Conservation (phyloP, 2,329 filamentous ascomycete genomes). For the Arthrobotrys musiformis region DNA sequence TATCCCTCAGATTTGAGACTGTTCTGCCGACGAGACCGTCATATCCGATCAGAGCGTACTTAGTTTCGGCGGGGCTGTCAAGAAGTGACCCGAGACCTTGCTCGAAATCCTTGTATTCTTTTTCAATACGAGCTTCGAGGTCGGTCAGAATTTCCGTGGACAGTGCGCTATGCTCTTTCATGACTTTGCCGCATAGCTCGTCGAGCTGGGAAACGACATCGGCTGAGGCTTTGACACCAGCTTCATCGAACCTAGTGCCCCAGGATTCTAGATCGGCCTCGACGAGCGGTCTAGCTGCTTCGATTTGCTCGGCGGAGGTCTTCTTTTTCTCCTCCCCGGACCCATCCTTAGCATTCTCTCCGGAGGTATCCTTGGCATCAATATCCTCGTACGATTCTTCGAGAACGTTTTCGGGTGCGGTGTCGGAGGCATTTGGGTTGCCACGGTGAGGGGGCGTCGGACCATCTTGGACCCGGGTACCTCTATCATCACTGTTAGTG, state of each 20-base stretch:
- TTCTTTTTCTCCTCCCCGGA: conserved; percentile 63
- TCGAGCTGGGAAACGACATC: conserved; percentile 72
- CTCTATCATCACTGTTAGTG: conserved; percentile 14
- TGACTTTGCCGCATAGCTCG: conserved; percentile 65
- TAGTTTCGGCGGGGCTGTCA: conserved; percentile 41
- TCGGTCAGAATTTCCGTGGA: conserved; percentile 55
- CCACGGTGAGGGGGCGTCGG: conserved; percentile 57
- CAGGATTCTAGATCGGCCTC: conserved; percentile 81
- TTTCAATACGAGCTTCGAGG: conserved; percentile 74
- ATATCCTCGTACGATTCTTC: conserved; percentile 43
- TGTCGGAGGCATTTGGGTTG: conserved; percentile 51
- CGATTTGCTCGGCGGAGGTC: conserved; percentile 63
- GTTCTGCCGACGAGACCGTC: conserved; percentile 71
- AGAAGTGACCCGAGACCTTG: conserved; percentile 70
- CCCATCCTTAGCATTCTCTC: conserved; percentile 57
- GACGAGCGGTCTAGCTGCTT: conserved; percentile 73
- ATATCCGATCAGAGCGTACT: conserved; percentile 38
- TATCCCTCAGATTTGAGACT: conserved; percentile 78
- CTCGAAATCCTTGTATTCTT: conserved; percentile 75
- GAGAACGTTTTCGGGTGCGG: conserved; percentile 22
- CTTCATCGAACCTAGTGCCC: conserved; percentile 87
- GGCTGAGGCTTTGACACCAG: conserved; percentile 83
- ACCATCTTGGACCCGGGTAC: conserved; percentile 40
- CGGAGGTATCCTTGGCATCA: conserved; percentile 58
- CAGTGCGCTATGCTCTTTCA: conserved; percentile 49